These are phyloP conservation scores for Microcyclospora pomicola DNA, from an alignment of 2,329 filamentous ascomycete genomes.

Conservation along the genomic window DNA sequence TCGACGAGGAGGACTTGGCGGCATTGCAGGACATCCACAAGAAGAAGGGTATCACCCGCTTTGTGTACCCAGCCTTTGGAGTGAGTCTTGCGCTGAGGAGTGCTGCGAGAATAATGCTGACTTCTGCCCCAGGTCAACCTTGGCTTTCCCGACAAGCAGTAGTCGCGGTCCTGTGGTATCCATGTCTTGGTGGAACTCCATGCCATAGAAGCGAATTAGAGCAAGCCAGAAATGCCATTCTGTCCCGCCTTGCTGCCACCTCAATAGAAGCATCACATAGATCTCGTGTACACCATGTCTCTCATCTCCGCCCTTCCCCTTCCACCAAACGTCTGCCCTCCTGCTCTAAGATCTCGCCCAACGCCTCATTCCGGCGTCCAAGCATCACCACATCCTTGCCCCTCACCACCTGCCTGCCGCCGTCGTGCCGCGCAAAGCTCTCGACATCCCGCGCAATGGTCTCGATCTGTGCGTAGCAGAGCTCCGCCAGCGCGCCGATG, in stretches of 20 bases:
- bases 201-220: too few relatives aligned
- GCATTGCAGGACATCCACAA: conserved; percentile 32
- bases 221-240: too few relatives aligned
- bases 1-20: conserved; percentile 50
- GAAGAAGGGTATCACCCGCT: conserved; percentile 33
- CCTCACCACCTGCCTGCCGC: conserved; percentile 60
- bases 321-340: conserved; percentile 24
- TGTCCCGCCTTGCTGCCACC: too few relatives aligned
- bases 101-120: conserved; percentile 1
- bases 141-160: conserved; percentile 36
- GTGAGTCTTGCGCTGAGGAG: conserved; percentile 11
- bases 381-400: conserved; percentile 81
- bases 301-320: too few relatives aligned
- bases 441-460: conserved; percentile 42
- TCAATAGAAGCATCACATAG: too few relatives aligned
- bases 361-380: conserved; percentile 70
- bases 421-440: conserved; percentile 57
- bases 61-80: conserved; percentile 37
- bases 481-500: conserved; percentile 55
- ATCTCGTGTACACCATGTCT: too few relatives aligned
- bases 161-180: neutral
- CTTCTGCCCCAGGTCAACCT: conserved; percentile 23
- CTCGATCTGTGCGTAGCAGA: conserved; percentile 60
- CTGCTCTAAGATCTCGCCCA: conserved; percentile 60
- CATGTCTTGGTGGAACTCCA: neutral